Base-by-base conservation (phyloP, 164 flowering plant species). In the Dillenia turbinata region DNA sequence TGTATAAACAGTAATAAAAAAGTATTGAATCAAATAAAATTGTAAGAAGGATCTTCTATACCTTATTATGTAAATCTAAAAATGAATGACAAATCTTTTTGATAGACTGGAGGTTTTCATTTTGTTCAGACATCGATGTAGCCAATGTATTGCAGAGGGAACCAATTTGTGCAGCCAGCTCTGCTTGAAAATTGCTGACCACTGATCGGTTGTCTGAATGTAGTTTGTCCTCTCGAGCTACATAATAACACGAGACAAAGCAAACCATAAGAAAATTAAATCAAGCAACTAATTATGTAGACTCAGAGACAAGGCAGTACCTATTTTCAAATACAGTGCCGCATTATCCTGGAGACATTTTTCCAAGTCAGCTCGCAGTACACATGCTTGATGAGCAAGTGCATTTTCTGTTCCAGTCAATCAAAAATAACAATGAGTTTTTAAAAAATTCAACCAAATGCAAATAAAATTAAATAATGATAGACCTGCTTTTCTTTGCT, bases 201-300 rank as follows among this genome's bases (percentile, higher is more conserved):
- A 84, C 81, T 40, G 80, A 78, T 72, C 83, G 81, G 75, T 95
- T 95, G 63, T 80, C 85, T 26, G 82, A 76, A 75, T 69, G 84
- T 62, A 92, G 66, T 63, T 85, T 88, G 72, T 92, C 97, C 73
- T 95, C 97, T 68, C 92, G 83, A 43, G 76, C 99, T 95, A 63
- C 59, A 70, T 17, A 60, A 14, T 15, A 49, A 3, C 40, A 47
- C 45, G 48, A 48, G 16, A 44, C 9, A 19, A 13, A 11, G 40
- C 17, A 26, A 5, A 48, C 26, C 48, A 58, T 40, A 12, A 33
- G 51, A 9, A 22, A 49, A 50, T 14, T 44, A 3, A 16, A 57
- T 13, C 33, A 64, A 40, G 52, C 9, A 17, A 26, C 13, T 24
- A 43, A 9, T 15, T 19, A 19, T 26, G 15, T 9, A 47, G 54